phyloP scores from a whole-genome alignment of 169 alveolate genomes.

The Amoebophrya sp. region DNA sequence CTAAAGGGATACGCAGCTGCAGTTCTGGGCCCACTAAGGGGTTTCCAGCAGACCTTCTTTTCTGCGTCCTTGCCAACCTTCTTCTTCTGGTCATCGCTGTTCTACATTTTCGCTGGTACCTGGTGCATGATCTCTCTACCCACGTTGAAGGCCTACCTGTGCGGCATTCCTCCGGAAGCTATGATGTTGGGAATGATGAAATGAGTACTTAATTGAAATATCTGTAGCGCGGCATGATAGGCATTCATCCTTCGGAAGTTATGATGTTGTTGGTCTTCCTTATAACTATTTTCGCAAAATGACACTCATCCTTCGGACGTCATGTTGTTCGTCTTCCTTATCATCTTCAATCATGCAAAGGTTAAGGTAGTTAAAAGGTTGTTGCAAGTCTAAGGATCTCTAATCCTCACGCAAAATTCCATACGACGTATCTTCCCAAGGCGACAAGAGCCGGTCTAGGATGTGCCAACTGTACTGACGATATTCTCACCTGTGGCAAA shows the following conservation, averaged over 20 bases:
- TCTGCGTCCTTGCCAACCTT: background rate
- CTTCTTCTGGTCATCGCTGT: background rate
- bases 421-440: background rate
- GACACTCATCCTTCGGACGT: no score
- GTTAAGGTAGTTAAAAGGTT: no score
- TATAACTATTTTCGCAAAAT: no score
- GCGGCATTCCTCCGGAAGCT: background rate
- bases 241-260: no score
- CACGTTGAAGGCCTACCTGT: background rate
- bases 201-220: no score
- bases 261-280: no score
- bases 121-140: conserved; percentile 1
- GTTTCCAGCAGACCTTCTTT: background rate
- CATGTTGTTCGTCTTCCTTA: no score
- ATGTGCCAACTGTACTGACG: background rate
- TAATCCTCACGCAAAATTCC: background rate
- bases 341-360: no score
- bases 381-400: no score
- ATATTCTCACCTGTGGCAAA: background rate
- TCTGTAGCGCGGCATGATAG: no score
- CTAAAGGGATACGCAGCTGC: background rate
- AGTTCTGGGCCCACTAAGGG: background rate
- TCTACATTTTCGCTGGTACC: background rate
- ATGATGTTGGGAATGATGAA: no score
- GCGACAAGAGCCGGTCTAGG: background rate